phyloP scores from a whole-genome alignment of 768 basidiomycete genomes.

The Pholiota conissans region DNA sequence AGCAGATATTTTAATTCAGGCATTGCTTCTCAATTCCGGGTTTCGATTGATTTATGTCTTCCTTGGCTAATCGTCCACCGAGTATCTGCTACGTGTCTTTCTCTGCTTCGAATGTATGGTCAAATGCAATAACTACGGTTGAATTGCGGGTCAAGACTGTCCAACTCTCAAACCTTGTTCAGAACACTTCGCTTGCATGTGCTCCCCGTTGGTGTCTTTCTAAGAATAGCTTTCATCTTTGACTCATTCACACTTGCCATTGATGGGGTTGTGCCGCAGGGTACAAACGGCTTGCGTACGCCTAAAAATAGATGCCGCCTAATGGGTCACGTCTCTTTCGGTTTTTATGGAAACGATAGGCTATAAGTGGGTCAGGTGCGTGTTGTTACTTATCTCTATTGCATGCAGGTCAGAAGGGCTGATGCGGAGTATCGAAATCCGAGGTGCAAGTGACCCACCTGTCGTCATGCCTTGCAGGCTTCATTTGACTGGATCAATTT shows the following conservation, averaged over 20 bases:
- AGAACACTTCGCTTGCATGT: conserved; percentile 11
- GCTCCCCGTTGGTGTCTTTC: conserved; percentile 14
- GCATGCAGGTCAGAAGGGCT: neutral
- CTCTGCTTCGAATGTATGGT: conserved; percentile 1
- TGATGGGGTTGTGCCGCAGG: conserved; percentile 3
- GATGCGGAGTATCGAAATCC: conserved; percentile 3
- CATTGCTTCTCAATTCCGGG: conserved; percentile 7
- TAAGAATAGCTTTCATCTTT: conserved; percentile 10
- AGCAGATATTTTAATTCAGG: conserved; percentile 14
- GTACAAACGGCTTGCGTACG: conserved; percentile 3
- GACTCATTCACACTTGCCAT: neutral
- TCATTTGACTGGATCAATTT: conserved; percentile 14
- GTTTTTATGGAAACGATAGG: neutral
- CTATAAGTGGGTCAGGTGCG: neutral
- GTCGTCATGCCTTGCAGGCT: conserved; percentile 18
- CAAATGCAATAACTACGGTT: conserved; percentile 19
- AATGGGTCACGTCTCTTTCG: neutral
- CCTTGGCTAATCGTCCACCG: conserved; percentile 15
- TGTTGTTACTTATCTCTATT: neutral
- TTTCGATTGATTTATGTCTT: conserved; percentile 1
- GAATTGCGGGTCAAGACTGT: conserved; percentile 23
- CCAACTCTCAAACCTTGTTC: conserved; percentile 12
- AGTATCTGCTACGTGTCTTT: conserved; percentile 14
- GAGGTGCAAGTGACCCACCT: neutral
- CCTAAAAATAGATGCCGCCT: conserved; percentile 3